Percentiles rank a stretch among this genome's conserved stretches.
These are phyloP conservation scores for Sporisorium exsertum DNA, from an alignment of 1,284 basidiomycete genomes.

Conservation along the genomic window DNA sequence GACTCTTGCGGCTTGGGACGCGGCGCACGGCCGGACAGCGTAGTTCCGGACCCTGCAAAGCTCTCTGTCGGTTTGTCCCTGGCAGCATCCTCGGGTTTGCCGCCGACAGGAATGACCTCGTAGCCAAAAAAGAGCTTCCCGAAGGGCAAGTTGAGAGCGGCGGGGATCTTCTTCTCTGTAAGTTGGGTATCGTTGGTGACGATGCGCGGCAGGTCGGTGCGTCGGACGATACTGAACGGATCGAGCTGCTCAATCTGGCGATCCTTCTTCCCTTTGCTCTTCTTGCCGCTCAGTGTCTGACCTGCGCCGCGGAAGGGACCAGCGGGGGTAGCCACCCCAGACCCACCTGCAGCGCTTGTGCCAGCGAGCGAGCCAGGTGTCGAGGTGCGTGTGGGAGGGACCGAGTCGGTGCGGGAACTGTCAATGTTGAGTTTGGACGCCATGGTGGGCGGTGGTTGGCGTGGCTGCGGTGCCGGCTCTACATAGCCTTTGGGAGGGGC, in stretches of 20 bases:
- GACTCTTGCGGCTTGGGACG: slow-evolving; percentile 20
- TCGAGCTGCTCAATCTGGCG: slow-evolving; percentile 65
- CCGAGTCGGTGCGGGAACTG: slow-evolving; percentile 55
- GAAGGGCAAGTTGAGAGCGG: slow-evolving; percentile 87
- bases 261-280: slow-evolving; percentile 66
- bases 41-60: slow-evolving; percentile 33
- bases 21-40: slow-evolving; percentile 40
- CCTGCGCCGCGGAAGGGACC: slow-evolving; percentile 63
- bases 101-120: slow-evolving; percentile 60
- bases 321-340: slow-evolving; percentile 26
- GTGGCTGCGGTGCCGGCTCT: slow-evolving; percentile 84
- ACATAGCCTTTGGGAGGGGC: slow-evolving; percentile 77
- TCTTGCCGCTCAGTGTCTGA: slow-evolving; percentile 66
- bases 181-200: slow-evolving; percentile 84
- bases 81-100: slow-evolving; percentile 32
- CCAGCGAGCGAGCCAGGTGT: slow-evolving; percentile 61
- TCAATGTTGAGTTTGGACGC: slow-evolving; percentile 97
- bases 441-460: slow-evolving; percentile 89
- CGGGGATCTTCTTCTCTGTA: slow-evolving; percentile 83
- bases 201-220: slow-evolving; percentile 77
- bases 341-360: slow-evolving; percentile 34
- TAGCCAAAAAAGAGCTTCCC: slow-evolving; percentile 73
- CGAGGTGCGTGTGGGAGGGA: slow-evolving; percentile 68
- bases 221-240: slow-evolving; percentile 59
- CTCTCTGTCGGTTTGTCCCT: slow-evolving; percentile 21